phyloP scores from a whole-genome alignment of 2,329 filamentous ascomycete species.

The Penicillium sp. region DNA sequence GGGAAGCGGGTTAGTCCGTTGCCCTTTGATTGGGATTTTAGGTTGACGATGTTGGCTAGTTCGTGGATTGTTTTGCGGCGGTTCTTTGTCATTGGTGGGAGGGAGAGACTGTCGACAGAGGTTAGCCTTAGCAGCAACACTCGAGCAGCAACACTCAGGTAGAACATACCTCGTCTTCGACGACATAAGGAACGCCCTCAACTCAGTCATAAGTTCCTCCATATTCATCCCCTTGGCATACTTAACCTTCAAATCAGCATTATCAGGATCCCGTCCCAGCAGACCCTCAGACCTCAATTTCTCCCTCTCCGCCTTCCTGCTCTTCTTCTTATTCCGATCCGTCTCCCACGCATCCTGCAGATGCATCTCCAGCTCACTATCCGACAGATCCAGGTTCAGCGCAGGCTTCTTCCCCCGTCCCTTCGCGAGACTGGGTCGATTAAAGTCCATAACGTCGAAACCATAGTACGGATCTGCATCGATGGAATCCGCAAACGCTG shows the following conservation, averaged over 20 bases:
- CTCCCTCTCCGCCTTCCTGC: constrained; percentile 72
- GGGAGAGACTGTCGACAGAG: constrained; percentile 59
- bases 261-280: constrained; percentile 60
- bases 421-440: constrained; percentile 68
- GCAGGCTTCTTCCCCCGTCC: constrained; percentile 63
- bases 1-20: constrained; percentile 74
- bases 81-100: constrained; percentile 83
- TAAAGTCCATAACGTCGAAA: constrained; percentile 85
- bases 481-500: constrained; percentile 61
- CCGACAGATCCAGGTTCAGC: constrained; percentile 59
- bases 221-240: constrained; percentile 74
- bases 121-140: constrained; percentile 10
- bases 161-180: constrained; percentile 64
- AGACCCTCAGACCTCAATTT: constrained; percentile 68
- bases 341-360: constrained; percentile 66
- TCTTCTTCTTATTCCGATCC: constrained; percentile 72
- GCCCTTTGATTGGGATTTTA: constrained; percentile 85
- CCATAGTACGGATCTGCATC: constrained; percentile 67
- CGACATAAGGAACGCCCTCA: constrained; percentile 71
- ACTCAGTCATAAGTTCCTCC: constrained; percentile 71
- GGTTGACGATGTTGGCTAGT: constrained; percentile 71
- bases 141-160: background rate
- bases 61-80: constrained; percentile 80
- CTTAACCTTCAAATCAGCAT: constrained; percentile 68
- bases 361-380: constrained; percentile 68